Evolutionary conservation across 768 basidiomycete genomes (phyloP).

Genomic region (Rhodotorula graminis): DNA sequence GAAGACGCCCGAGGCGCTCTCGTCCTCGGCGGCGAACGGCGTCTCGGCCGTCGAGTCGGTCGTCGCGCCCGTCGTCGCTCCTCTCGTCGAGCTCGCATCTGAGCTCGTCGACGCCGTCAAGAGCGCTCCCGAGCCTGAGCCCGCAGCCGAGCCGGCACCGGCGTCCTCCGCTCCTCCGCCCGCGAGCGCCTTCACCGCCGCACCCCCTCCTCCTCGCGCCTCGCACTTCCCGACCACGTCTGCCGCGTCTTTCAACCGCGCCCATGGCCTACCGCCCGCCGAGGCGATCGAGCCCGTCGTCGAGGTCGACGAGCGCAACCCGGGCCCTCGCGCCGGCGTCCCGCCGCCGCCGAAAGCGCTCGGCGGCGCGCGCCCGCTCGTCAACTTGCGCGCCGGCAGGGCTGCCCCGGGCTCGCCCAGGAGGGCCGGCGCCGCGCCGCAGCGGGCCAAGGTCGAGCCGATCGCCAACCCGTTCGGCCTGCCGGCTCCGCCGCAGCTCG

Average conservation of each 20-base stretch:
- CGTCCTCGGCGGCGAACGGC: too few relatives aligned
- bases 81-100: not conserved
- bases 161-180: too few relatives aligned
- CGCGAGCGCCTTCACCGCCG: too few relatives aligned
- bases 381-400: not conserved
- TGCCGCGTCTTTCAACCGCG: not conserved
- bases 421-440: not conserved
- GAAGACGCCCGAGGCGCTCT: too few relatives aligned
- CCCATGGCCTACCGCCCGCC: not conserved
- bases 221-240: not conserved
- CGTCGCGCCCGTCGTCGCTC: too few relatives aligned
- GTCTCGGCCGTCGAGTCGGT: not conserved
- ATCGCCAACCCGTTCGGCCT: not conserved
- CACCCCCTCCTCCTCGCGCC: too few relatives aligned
- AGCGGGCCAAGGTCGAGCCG: not conserved
- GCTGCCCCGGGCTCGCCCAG: not conserved
- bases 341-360: not conserved
- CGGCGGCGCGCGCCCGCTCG: not conserved
- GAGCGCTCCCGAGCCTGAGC: not conserved
- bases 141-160: too few relatives aligned
- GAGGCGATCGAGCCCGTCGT: constrained; percentile 1
- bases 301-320: not conserved
- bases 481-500: too few relatives aligned
- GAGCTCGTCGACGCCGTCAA: not conserved
- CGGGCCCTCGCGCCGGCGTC: not conserved